Conservation (phyloP, 2,329 filamentous ascomycete genomes). For the Aspergillus sp. region DNA sequence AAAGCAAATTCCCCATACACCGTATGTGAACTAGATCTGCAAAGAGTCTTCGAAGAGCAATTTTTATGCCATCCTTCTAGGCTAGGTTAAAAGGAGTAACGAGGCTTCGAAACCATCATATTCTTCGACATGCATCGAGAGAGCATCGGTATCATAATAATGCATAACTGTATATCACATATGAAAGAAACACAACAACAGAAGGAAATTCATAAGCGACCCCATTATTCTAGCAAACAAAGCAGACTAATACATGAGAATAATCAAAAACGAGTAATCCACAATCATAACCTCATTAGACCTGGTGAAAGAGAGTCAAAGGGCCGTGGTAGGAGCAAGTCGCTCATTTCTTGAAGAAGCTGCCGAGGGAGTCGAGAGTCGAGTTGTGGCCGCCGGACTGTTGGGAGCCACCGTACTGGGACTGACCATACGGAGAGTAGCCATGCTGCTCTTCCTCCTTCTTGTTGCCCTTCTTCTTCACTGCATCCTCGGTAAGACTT, state of each 20-base stretch:
- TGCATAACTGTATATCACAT: neutral
- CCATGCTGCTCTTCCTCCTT: conserved; percentile 24
- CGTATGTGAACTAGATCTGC: no score
- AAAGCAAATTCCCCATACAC: no score
- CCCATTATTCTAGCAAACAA: conserved; percentile 8
- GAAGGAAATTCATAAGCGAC: neutral
- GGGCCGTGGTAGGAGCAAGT: neutral
- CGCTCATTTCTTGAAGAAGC: conserved; percentile 40
- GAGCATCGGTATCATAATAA: conserved; percentile 7
- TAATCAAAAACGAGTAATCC: conserved; percentile 1
- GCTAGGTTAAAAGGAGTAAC: neutral
- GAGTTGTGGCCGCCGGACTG: conserved; percentile 18
- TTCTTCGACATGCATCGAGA: neutral
- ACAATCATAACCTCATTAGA: conserved; percentile 17
- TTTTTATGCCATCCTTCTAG: no score
- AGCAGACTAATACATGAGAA: neutral
- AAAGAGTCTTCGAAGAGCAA: no score
- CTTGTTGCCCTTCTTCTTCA: conserved; percentile 43
- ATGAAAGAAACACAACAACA: conserved; percentile 6
- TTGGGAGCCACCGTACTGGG: conserved; percentile 19
- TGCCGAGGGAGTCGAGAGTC: conserved; percentile 36
- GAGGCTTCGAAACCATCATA: neutral
- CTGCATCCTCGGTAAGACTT: conserved; percentile 45
- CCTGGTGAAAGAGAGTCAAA: conserved; percentile 12
- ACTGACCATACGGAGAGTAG: conserved; percentile 11